These are phyloP conservation scores for Firmiana major DNA, from an alignment of 345 rosid genomes.

Conservation along the genomic window DNA sequence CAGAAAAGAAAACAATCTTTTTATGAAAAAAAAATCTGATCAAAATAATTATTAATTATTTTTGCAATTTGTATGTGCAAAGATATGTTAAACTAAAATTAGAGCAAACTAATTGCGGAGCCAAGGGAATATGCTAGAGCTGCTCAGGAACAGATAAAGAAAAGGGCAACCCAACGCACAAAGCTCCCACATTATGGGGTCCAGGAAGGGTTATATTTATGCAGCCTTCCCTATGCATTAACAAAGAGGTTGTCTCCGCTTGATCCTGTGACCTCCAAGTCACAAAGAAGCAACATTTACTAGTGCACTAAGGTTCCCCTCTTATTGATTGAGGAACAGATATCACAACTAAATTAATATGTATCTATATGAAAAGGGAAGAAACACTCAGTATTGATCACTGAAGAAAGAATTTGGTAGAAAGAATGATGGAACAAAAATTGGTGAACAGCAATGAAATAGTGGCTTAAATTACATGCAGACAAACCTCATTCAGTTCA, in stretches of 20 bases:
- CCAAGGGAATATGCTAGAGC: neutral
- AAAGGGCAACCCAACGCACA: too few relatives aligned
- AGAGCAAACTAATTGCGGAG: neutral
- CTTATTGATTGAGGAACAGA: too few relatives aligned
- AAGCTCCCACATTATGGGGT: too few relatives aligned
- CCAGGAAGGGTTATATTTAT: too few relatives aligned
- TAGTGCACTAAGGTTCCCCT: too few relatives aligned
- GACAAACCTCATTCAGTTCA: slow-evolving; percentile 78
- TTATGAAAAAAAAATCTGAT: neutral
- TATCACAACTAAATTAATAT: neutral
- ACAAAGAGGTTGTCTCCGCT: too few relatives aligned
- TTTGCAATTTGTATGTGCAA: neutral
- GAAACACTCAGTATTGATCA: neutral
- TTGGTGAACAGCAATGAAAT: neutral
- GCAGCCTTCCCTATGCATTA: too few relatives aligned
- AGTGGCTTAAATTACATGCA: neutral
- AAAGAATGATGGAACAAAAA: neutral
- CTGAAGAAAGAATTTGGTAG: neutral
- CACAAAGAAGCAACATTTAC: too few relatives aligned
- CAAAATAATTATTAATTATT: neutral
- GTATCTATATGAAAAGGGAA: neutral
- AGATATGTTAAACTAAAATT: neutral
- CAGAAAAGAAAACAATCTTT: slow-evolving; percentile 11
- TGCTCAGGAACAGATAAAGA: neutral
- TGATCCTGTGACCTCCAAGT: too few relatives aligned